These are phyloP conservation scores for Phyllostachys edulis DNA, from an alignment of 176 grass and related monocot species.

Conservation along the genomic window DNA sequence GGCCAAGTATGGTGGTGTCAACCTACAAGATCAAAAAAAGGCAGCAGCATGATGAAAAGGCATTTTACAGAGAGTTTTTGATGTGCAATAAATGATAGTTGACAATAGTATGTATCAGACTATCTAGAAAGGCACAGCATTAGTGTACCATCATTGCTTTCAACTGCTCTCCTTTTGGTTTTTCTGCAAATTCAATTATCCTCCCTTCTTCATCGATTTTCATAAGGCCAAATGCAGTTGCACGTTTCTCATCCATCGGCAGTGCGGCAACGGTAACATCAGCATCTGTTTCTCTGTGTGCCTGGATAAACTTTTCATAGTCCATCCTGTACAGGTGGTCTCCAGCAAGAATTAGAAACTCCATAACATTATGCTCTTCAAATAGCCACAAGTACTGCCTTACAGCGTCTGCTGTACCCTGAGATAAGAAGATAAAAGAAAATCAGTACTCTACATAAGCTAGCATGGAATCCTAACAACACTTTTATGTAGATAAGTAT, in stretches of 20 bases:
- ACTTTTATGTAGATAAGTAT: conserved; percentile 10
- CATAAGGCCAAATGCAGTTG: conserved; percentile 95
- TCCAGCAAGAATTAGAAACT: conserved; percentile 83
- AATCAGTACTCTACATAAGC: conserved; percentile 18
- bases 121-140: conserved; percentile 12
- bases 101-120: conserved; percentile 26
- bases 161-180: conserved; percentile 89
- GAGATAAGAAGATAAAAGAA: conserved; percentile 28
- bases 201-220: conserved; percentile 94
- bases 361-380: conserved; percentile 98
- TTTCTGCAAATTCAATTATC: conserved; percentile 85
- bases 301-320: conserved; percentile 97
- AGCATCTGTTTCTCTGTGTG: conserved; percentile 85
- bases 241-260: conserved; percentile 88
- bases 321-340: conserved; percentile 98
- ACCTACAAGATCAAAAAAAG: conserved; percentile 56
- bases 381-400: conserved; percentile 95
- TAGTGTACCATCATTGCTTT: conserved; percentile 87
- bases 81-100: conserved; percentile 11
- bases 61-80: conserved; percentile 24
- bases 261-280: conserved; percentile 90
- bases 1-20: conserved; percentile 91
- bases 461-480: conserved; percentile 12
- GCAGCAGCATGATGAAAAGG: conserved; percentile 18
- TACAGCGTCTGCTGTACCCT: conserved; percentile 97